Evolutionary conservation across 2,329 filamentous ascomycete species (phyloP).

Genomic region (Fusarium sp.): DNA sequence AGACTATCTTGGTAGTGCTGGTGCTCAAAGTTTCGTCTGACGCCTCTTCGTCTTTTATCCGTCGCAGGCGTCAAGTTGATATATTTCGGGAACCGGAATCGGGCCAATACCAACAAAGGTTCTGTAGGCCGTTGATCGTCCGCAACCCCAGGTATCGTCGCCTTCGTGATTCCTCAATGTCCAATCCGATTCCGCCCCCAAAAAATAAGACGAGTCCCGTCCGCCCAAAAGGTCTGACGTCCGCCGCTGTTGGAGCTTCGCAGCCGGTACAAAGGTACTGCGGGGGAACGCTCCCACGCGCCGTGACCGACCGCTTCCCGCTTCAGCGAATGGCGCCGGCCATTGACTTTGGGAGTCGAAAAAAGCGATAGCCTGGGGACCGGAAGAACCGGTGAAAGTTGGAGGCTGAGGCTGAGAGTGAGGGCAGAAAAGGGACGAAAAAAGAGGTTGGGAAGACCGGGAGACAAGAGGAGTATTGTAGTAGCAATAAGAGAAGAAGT

Average conservation of each 20-base stretch:
- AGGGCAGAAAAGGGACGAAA: constrained; percentile 13
- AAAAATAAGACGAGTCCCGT: constrained; percentile 25
- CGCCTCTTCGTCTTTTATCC: constrained; percentile 15
- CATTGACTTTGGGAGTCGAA: constrained; percentile 61
- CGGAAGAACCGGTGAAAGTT: constrained; percentile 24
- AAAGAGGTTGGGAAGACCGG: constrained; percentile 17
- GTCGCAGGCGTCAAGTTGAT: constrained; percentile 22
- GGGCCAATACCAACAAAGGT: neutral
- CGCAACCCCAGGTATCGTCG: constrained; percentile 15
- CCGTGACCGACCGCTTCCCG: constrained; percentile 67
- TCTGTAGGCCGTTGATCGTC: constrained; percentile 11
- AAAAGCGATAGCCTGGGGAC: constrained; percentile 33
- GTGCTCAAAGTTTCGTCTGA: constrained; percentile 7
- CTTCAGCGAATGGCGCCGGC: constrained; percentile 67
- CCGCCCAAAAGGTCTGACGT: constrained; percentile 20
- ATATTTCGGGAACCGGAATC: constrained; percentile 24
- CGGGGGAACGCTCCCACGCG: constrained; percentile 71
- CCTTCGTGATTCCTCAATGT: constrained; percentile 17
- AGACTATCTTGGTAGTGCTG: neutral
- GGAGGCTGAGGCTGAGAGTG: constrained; percentile 14
- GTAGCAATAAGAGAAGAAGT: constrained; percentile 33
- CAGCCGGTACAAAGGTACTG: constrained; percentile 61
- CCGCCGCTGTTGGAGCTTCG: constrained; percentile 45
- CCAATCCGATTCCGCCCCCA: constrained; percentile 26
- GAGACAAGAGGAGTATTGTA: constrained; percentile 19